Evolutionary conservation across 768 basidiomycete species (phyloP), one percentile per base, ranked within the genome.

Genomic region (Cystofilobasidium macerans): DNA sequence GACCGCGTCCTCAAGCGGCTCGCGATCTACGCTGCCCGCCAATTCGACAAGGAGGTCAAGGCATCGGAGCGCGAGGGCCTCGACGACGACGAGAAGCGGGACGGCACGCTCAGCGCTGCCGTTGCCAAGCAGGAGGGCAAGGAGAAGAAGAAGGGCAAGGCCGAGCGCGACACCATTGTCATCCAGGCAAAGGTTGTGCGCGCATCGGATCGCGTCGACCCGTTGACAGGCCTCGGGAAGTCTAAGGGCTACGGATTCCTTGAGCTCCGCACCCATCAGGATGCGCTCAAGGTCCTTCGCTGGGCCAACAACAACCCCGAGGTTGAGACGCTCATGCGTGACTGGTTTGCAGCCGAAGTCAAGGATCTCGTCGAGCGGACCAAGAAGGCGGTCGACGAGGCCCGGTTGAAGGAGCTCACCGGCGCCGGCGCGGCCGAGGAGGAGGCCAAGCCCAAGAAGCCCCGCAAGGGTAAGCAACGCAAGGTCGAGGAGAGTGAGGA

Each of bases 161-260:
- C 73, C 69, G 78, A 76, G 59, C 71, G 80, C 13, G 72, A 70
- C 38, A 78, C 82, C 1, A 77, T 80, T 12, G 88, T 97, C 51
- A 85, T 86, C 71, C 95, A 99, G 76, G 81, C 87, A 22, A 99
- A 99, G 79, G 86, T 99, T 68, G 85, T 95, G 18, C 85, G 94
- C 14, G 87, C 90, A 75, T 79, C 80, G 16, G 93, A 95, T 69
- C 85, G 89, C n/a, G 81, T 93, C 62, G 94, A 98, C 73, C 80
- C 87, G 4, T 75, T 93, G 45, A 90, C 88, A 0, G 88, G 88
- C 4, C 87, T 89, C 71, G 89, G 89, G 0, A 82, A 86, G 61
- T 89, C 87, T 72, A 90, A 88, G 74, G 94, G 95, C 1, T 99
- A 97, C 72, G 95, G 94, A 13, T 98, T 99, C 78, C 73, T 98